phyloP scores from a whole-genome alignment of 345 rosid genomes.

The Eucalyptus curtisii region DNA sequence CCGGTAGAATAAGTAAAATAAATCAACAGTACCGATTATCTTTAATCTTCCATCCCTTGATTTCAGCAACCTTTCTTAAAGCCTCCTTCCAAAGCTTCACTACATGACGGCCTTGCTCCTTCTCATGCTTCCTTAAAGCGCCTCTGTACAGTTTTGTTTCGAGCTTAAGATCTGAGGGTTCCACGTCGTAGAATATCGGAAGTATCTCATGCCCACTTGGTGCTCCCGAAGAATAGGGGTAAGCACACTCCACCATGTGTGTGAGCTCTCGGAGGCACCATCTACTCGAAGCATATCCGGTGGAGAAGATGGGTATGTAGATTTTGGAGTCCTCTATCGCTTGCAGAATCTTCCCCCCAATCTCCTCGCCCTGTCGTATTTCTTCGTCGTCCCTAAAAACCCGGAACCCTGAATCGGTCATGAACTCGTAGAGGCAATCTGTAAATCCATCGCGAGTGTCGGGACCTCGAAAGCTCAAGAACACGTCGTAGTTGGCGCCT shows the following conservation, averaged over 20 bases:
- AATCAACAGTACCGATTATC: too few relatives aligned
- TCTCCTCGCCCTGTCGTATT: not conserved
- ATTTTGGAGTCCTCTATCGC: not conserved
- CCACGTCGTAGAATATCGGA: too few relatives aligned
- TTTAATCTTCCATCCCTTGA: too few relatives aligned
- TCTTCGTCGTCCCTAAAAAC: not conserved
- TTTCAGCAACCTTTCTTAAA: too few relatives aligned
- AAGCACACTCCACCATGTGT: too few relatives aligned
- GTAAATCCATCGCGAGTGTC: not conserved
- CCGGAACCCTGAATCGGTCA: not conserved
- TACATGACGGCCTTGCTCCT: not conserved
- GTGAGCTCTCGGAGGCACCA: too few relatives aligned
- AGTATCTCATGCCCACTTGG: too few relatives aligned
- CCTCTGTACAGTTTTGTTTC: fast-evolving
- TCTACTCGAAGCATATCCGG: not conserved
- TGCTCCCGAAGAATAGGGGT: too few relatives aligned
- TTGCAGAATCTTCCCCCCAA: not conserved
- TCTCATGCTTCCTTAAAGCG: too few relatives aligned
- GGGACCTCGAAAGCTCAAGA: not conserved
- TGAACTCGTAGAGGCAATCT: not conserved
- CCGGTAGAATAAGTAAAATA: too few relatives aligned
- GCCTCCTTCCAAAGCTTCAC: too few relatives aligned
- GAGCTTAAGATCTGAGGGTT: too few relatives aligned
- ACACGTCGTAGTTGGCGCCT: not conserved
- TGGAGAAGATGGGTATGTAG: not conserved